phyloP scores from a whole-genome alignment of 2,329 filamentous ascomycete genomes.

The Aspergillus novofumigatus region DNA sequence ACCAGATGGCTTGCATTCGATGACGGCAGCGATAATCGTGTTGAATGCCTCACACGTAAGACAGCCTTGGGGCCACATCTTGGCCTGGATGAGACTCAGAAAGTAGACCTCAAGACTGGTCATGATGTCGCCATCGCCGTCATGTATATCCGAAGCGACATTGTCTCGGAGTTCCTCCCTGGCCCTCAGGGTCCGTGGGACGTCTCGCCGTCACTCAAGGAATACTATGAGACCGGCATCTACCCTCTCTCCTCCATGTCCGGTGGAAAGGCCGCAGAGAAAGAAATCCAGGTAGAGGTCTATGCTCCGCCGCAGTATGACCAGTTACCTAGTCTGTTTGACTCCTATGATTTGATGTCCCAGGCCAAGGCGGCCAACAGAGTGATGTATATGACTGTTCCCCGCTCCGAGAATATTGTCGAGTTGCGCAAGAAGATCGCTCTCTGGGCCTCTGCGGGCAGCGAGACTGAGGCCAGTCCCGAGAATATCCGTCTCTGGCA shows the following conservation, averaged over 20 bases:
- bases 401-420: slow-evolving; percentile 28
- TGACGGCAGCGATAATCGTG: slow-evolving; percentile 52
- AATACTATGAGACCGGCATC: slow-evolving; percentile 36
- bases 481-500: slow-evolving; percentile 40
- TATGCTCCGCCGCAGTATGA: slow-evolving; percentile 35
- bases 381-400: slow-evolving; percentile 34
- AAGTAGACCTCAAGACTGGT: slow-evolving; percentile 38
- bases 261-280: slow-evolving; percentile 7
- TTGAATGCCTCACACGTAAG: slow-evolving; percentile 54
- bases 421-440: slow-evolving; percentile 38
- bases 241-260: slow-evolving; percentile 13
- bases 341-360: slow-evolving; percentile 43
- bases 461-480: slow-evolving; percentile 18
- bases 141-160: slow-evolving; percentile 53
- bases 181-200: slow-evolving; percentile 47
- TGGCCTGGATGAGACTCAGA: slow-evolving; percentile 41
- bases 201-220: slow-evolving; percentile 37
- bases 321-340: slow-evolving; percentile 36
- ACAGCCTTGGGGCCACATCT: slow-evolving; percentile 51
- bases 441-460: slow-evolving; percentile 24
- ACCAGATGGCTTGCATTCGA: slow-evolving; percentile 58
- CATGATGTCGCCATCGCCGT: slow-evolving; percentile 52
- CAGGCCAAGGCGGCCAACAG: slow-evolving; percentile 30
- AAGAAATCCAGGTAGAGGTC: slow-evolving; percentile 37
- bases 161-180: slow-evolving; percentile 39